Percentiles rank a stretch among this genome's conserved stretches.
Evolutionary conservation across 495 filamentous ascomycete genomes (phyloP).

Genomic region (Penicillium paxilli): DNA sequence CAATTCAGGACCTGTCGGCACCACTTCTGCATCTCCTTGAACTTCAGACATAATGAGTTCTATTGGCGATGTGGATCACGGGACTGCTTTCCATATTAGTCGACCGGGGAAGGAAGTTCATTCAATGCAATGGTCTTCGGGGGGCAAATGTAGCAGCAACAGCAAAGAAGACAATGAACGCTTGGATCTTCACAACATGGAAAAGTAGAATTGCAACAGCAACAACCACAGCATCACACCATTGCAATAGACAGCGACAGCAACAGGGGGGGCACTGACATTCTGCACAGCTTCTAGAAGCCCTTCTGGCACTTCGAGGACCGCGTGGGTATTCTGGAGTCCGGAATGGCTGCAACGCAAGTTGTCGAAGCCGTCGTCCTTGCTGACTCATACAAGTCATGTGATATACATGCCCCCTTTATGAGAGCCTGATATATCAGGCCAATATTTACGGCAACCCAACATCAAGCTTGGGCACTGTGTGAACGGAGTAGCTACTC

Average conservation of each 20-base stretch:
- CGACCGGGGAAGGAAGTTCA: neutral
- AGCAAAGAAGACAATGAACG: neutral
- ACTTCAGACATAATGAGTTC: constrained; percentile 74
- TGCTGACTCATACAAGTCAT: constrained; percentile 22
- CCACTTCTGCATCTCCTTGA: constrained; percentile 70
- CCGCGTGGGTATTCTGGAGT: constrained; percentile 53
- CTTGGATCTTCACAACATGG: neutral
- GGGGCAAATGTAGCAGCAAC: no score
- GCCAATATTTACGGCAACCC: no score
- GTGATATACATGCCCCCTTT: no score
- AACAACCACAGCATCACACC: neutral
- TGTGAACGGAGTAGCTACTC: no score
- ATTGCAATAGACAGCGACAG: no score
- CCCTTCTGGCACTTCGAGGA: constrained; percentile 44
- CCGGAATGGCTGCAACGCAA: constrained; percentile 45
- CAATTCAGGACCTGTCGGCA: constrained; percentile 45
- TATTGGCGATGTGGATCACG: constrained; percentile 33
- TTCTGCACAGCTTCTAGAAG: constrained; percentile 35
- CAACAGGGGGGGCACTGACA: constrained; percentile 24
- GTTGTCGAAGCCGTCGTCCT: constrained; percentile 33
- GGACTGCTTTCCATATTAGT: constrained; percentile 45
- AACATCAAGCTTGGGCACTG: no score
- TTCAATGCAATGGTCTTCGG: no score
- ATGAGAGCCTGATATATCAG: no score
- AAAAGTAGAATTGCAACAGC: neutral